A percentile compares a stretch with the other conserved stretches of the same genome.
phyloP scores from a whole-genome alignment of 1,284 basidiomycete species.

The Tilletia horrida region DNA sequence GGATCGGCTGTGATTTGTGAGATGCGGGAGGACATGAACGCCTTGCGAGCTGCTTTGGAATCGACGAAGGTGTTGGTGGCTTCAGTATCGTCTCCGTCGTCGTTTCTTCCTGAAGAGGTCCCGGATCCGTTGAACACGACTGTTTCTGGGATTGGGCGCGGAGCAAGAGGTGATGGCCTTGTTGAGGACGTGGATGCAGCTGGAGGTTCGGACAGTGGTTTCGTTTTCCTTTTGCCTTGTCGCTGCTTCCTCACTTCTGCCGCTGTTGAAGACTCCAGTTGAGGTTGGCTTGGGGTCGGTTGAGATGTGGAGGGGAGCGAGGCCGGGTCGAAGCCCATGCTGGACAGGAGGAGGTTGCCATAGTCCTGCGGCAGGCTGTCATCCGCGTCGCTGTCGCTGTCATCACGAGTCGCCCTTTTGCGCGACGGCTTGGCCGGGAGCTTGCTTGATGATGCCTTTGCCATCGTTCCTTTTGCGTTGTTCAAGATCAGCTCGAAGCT shows the following conservation, averaged over 20 bases:
- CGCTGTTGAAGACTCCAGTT: neutral
- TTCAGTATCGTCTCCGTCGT: neutral
- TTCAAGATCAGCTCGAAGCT: no score
- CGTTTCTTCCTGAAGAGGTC: neutral
- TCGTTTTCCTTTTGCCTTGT: neutral
- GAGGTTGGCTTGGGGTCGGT: neutral
- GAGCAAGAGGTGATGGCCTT: neutral
- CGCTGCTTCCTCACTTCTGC: no score
- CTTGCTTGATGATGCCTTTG: no score
- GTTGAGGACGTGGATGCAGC: no score
- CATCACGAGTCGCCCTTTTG: neutral
- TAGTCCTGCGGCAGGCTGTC: neutral
- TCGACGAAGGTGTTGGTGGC: conserved; percentile 7
- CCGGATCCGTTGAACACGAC: conserved; percentile 5
- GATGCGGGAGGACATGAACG: conserved; percentile 18
- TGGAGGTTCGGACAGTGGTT: neutral
- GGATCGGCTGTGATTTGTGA: neutral
- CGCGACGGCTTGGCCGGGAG: no score
- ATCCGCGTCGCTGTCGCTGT: conserved; percentile 5
- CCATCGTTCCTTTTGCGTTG: no score
- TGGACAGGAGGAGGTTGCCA: neutral
- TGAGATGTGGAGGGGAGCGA: neutral
- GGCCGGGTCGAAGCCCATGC: conserved; percentile 10
- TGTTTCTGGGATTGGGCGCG: neutral
- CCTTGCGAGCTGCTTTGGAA: conserved; percentile 8